phyloP scores from a whole-genome alignment of 2,329 filamentous ascomycete species.

The Neopestalotiopsis rosae region DNA sequence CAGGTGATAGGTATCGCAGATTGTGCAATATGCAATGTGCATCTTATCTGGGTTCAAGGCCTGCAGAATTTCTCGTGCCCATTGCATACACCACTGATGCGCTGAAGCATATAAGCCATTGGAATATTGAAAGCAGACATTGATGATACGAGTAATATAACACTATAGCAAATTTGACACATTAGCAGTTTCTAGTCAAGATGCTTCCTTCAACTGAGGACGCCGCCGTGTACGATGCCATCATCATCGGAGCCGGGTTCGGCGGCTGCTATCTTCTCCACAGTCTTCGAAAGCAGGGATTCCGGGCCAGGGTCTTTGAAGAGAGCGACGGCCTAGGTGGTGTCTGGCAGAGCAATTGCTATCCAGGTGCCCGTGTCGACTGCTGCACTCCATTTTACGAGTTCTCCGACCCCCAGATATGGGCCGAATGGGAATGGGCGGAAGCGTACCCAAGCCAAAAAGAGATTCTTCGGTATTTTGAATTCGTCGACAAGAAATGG shows the following conservation, averaged over 20 bases:
- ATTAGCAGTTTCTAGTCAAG: not conserved
- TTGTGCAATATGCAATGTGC: not conserved
- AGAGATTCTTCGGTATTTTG: not conserved
- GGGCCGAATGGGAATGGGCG: not conserved
- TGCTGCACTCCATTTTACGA: not conserved
- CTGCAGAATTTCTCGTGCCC: too few species aligned
- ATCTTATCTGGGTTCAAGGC: not conserved
- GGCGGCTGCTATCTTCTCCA: not conserved
- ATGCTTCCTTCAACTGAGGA: not conserved
- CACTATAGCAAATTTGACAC: not conserved
- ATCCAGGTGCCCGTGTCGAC: not conserved
- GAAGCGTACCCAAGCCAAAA: not conserved
- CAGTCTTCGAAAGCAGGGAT: not conserved
- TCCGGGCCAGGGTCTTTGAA: not conserved
- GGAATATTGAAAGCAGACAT: not conserved
- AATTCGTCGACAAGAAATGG: not conserved
- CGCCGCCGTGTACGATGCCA: not conserved
- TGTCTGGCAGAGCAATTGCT: not conserved
- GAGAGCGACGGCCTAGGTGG: not conserved
- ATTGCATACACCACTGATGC: not conserved
- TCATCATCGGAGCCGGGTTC: not conserved
- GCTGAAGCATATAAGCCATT: not conserved
- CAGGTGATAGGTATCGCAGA: not conserved
- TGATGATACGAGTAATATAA: not conserved
- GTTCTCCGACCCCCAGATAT: not conserved